Conservation (phyloP, 139 green algal species). For the Raphidocelis subcapitata region DNA sequence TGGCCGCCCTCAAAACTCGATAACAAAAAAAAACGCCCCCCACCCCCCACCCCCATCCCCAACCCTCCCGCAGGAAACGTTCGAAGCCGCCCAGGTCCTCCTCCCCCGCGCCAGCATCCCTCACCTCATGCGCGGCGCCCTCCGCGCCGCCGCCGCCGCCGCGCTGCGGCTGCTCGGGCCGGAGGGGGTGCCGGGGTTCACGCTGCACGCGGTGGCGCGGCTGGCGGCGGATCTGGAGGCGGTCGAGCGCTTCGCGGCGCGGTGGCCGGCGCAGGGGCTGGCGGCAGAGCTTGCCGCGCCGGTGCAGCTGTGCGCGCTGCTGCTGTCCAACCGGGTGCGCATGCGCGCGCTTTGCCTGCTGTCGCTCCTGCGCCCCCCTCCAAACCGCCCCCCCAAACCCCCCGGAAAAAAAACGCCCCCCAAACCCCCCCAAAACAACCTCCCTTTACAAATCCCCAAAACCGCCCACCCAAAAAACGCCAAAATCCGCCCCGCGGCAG, state of each 20-base stretch:
- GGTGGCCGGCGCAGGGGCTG: conserved; percentile 20
- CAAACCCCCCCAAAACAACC: not conserved
- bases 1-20: not conserved
- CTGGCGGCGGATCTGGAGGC: conserved; percentile 53
- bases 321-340: conserved; percentile 40
- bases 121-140: conserved; percentile 35
- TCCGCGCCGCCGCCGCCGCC: conserved; percentile 39
- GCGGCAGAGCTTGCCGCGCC: conserved; percentile 46
- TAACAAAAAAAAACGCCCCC: not conserved
- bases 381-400: not conserved
- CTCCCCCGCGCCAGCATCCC: conserved; percentile 39
- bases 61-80: conserved; percentile 34
- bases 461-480: no score
- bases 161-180: conserved; percentile 49
- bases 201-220: conserved; percentile 66
- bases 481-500: conserved; percentile 16
- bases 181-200: conserved; percentile 47
- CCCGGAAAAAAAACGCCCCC: not conserved
- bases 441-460: no score
- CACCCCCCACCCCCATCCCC: not conserved
- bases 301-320: conserved; percentile 45
- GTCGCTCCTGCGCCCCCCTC: not conserved
- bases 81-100: conserved; percentile 28
- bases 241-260: conserved; percentile 37
- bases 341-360: not conserved